These are phyloP conservation scores for Rutstroemia sp. DNA, from an alignment of 2,329 filamentous ascomycete species.

Conservation along the genomic window DNA sequence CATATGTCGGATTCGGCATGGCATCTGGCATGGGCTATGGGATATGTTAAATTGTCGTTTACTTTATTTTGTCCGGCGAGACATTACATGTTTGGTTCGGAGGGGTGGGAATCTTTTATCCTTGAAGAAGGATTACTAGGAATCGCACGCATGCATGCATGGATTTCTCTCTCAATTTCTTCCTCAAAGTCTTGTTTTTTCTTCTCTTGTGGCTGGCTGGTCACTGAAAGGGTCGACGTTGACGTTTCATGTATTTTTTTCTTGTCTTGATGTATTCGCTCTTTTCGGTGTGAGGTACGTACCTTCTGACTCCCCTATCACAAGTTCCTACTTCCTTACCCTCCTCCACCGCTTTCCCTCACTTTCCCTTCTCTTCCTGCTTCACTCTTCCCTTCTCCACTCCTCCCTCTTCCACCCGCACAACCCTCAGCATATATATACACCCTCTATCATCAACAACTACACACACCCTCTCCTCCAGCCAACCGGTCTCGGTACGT, in stretches of 20 bases:
- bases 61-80: slow-evolving; percentile 1
- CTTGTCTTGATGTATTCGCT: slow-evolving; percentile 1
- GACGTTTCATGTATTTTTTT: slow-evolving; percentile 10
- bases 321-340: neutral
- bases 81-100: neutral
- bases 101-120: neutral
- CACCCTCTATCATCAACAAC: neutral
- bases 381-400: neutral
- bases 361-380: neutral
- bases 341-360: neutral
- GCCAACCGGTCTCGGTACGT: slow-evolving; percentile 12
- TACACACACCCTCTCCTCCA: neutral
- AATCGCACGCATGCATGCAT: neutral
- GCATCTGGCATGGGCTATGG: neutral
- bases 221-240: neutral
- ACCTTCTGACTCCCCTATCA: slow-evolving; percentile 11
- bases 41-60: slow-evolving; percentile 6
- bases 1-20: neutral
- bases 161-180: slow-evolving; percentile 19
- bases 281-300: slow-evolving; percentile 23
- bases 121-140: neutral
- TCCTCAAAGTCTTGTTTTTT: slow-evolving; percentile 6
- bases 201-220: slow-evolving; percentile 13
- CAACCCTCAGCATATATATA: neutral
- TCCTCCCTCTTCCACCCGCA: neutral